Evolutionary conservation across 305 asterid species (phyloP), one percentile per base, ranked within the genome.

Genomic region (Petunia hybrid): DNA sequence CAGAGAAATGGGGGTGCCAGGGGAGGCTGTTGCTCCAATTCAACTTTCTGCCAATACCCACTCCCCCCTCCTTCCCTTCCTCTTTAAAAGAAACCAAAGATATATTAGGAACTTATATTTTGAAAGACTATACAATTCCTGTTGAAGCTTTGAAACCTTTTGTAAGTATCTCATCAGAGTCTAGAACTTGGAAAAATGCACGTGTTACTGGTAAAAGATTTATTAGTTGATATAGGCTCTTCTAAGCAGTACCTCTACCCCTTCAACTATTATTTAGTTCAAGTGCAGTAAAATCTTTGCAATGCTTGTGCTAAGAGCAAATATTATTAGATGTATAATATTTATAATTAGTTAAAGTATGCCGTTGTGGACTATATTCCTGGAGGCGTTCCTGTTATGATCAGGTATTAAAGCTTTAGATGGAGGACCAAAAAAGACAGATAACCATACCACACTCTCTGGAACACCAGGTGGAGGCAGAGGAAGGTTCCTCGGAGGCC

Each of bases 381-480:
- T 48, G 40, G 42, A 45, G 4, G 41, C 60, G 9, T 35, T 70
- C 22, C 36, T 45, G 77, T 71, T 71, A 71, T 71, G 75, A 67
- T 6, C 51, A 14, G 55, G 31, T 77, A 61, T 22, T 43, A 77
- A 60, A 31, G 73, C n/a, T 67, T 67, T 67, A 71, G 62, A 10
- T 36, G 51, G 40, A 56, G n/a, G 67, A 55, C 43, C 36, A 48
- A 39, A 3, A 14, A 77, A 73, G 76, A 38, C n/a, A 75, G 56
- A 41, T 43, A 68, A 78, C 41, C 91, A 56, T 89, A 95, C 98
- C 97, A 95, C 98, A 53, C 97, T 95, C 82, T 88, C 97, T 0
- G 99, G 94, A 82, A 95, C 98, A 79, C 99, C 98, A 41, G 97
- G 89, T 69, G 99, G 99, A 41, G 99, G 99, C 88, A 93, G 65